Conservation (phyloP, 345 rosid genomes). For the Pistacia vera region DNA sequence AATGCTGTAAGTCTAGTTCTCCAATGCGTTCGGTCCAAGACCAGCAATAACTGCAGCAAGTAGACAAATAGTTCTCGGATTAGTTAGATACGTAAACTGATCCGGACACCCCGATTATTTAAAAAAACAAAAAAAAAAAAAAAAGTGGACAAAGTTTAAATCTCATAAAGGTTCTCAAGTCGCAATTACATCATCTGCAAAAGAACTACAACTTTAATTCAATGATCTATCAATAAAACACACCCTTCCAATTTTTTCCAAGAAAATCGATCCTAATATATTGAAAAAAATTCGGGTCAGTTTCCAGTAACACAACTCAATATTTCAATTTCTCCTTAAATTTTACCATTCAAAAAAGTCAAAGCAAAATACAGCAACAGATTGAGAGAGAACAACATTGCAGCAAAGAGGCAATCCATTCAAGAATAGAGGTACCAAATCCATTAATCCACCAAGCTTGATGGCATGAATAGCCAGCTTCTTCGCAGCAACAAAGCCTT, state of each 20-base stretch:
- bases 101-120: no score
- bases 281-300: no score
- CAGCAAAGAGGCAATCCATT: slow-evolving; percentile 89
- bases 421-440: slow-evolving; percentile 69
- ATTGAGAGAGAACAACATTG: slow-evolving; percentile 49
- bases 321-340: neutral
- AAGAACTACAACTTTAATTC: no score
- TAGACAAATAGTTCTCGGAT: neutral
- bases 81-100: no score
- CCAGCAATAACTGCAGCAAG: slow-evolving; percentile 71
- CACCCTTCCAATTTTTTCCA: no score
- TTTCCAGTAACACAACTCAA: no score
- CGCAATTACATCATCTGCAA: neutral
- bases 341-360: neutral
- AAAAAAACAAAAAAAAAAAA: no score
- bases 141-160: no score
- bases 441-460: slow-evolving; percentile 53
- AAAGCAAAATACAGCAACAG: no score
- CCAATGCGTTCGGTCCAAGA: slow-evolving; percentile 94
- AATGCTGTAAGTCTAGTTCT: slow-evolving; percentile 77
- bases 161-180: no score
- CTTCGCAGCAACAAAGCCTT: slow-evolving; percentile 43
- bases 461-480: slow-evolving; percentile 35
- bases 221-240: neutral
- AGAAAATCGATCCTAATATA: no score